Percentiles rank a stretch among this genome's conserved stretches.
Evolutionary conservation across 768 basidiomycete genomes (phyloP).

Genomic region (Leucogyrophana mollusca): DNA sequence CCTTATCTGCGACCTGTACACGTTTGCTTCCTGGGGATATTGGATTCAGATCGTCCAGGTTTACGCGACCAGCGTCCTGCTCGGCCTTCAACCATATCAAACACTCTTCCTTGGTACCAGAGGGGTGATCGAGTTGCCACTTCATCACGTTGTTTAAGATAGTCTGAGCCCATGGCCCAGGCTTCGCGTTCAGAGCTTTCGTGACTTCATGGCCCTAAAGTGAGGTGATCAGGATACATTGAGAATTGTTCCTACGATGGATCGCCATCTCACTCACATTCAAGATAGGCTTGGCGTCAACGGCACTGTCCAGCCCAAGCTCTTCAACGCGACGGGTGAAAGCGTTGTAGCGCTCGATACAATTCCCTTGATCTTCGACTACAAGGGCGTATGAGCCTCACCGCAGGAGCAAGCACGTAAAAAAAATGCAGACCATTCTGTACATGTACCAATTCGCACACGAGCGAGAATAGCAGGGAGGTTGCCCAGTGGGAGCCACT

Average conservation of each 20-base stretch:
- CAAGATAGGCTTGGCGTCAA: constrained; percentile 72
- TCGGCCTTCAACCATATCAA: constrained; percentile 65
- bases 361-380: constrained; percentile 45
- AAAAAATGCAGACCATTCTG: constrained; percentile 50
- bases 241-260: not conserved
- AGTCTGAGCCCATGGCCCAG: constrained; percentile 70
- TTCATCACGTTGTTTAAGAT: constrained; percentile 66
- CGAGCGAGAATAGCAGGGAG: constrained; percentile 72
- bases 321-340: constrained; percentile 62
- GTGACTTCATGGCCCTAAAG: constrained; percentile 71
- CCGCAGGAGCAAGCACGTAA: constrained; percentile 24
- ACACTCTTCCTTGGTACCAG: constrained; percentile 65
- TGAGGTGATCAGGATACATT: constrained; percentile 1
- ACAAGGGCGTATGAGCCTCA: constrained; percentile 6
- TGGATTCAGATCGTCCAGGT: constrained; percentile 23
- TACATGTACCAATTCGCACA: constrained; percentile 62
- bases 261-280: constrained; percentile 53
- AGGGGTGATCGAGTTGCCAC: constrained; percentile 85
- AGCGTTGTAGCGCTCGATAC: constrained; percentile 62
- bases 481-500: constrained; percentile 69
- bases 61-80: constrained; percentile 45
- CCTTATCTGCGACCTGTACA: constrained; percentile 13
- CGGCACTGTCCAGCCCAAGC: constrained; percentile 54
- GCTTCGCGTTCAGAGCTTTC: constrained; percentile 49
- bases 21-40: constrained; percentile 24